A percentile compares a stretch with the other conserved stretches of the same genome.
These are phyloP conservation scores for Pleurotus tuber-regium DNA, from an alignment of 768 basidiomycete genomes.

Conservation along the genomic window DNA sequence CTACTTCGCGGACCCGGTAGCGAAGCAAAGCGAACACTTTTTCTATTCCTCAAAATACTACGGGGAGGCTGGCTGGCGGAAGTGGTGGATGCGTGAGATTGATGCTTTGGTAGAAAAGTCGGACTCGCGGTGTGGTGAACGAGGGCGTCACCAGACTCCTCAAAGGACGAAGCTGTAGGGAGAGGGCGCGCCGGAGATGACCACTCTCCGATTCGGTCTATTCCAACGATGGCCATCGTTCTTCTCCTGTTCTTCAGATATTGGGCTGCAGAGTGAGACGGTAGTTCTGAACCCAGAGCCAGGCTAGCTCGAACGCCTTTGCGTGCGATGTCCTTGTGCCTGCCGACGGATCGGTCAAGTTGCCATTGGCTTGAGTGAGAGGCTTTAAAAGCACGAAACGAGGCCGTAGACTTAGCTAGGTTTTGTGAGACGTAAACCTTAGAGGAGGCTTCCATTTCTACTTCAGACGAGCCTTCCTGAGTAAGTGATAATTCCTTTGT, in stretches of 20 bases:
- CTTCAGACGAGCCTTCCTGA: neutral
- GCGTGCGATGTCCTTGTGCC: neutral
- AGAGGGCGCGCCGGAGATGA: conserved; percentile 1
- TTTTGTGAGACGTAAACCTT: neutral
- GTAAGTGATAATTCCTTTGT: neutral
- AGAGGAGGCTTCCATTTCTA: neutral
- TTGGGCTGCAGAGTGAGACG: neutral
- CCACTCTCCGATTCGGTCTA: neutral
- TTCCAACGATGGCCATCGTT: conserved; percentile 5
- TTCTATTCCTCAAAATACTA: conserved; percentile 37
- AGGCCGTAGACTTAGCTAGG: conserved; percentile 1
- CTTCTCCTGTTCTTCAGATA: conserved; percentile 2
- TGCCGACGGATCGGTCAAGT: neutral
- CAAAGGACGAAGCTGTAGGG: conserved; percentile 13
- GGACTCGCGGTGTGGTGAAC: conserved; percentile 14
- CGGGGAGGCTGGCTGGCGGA: conserved; percentile 22
- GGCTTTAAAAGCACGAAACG: neutral
- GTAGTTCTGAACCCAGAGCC: neutral
- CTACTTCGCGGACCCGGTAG: conserved; percentile 20
- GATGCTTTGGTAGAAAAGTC: conserved; percentile 14
- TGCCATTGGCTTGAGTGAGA: conserved; percentile 2
- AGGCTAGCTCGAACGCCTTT: neutral
- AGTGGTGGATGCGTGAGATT: conserved; percentile 9
- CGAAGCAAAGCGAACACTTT: conserved; percentile 43
- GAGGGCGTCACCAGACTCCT: conserved; percentile 18